phyloP scores from a whole-genome alignment of 73 alveolate species.

The Tetrahymena borealis region DNA sequence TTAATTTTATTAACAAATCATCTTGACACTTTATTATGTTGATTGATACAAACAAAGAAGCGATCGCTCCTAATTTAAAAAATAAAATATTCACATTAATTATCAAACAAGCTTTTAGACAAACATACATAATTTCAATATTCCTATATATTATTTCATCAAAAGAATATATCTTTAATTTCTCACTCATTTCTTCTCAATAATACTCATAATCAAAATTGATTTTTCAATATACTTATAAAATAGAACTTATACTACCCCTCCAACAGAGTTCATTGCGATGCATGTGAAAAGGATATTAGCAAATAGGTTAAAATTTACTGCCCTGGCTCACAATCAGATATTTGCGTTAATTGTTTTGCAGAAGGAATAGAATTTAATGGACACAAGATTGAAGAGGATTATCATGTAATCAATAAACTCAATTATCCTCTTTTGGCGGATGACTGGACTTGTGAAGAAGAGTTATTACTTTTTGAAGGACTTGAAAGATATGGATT shows the following conservation, averaged over 20 bases:
- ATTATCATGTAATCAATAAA: constrained; percentile 68
- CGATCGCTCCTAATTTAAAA: too few species aligned
- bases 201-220: too few species aligned
- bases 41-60: too few species aligned
- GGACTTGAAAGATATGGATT: constrained; percentile 84
- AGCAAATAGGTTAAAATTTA: constrained; percentile 34
- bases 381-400: constrained; percentile 12
- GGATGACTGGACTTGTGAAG: constrained; percentile 89
- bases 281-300: constrained; percentile 37
- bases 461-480: constrained; percentile 78
- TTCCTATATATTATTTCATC: too few species aligned
- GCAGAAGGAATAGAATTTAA: constrained; percentile 22
- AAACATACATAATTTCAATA: too few species aligned
- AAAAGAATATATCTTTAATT: too few species aligned
- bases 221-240: too few species aligned
- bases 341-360: constrained; percentile 42
- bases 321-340: constrained; percentile 26
- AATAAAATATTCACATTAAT: too few species aligned
- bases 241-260: constrained; percentile 35
- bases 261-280: constrained; percentile 37
- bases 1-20: too few species aligned
- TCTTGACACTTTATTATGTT: too few species aligned
- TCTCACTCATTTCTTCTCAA: too few species aligned
- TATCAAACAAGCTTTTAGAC: too few species aligned
- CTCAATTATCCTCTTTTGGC: constrained; percentile 88